phyloP scores from a whole-genome alignment of 345 rosid genomes.

The Moricandia moricandioides region DNA sequence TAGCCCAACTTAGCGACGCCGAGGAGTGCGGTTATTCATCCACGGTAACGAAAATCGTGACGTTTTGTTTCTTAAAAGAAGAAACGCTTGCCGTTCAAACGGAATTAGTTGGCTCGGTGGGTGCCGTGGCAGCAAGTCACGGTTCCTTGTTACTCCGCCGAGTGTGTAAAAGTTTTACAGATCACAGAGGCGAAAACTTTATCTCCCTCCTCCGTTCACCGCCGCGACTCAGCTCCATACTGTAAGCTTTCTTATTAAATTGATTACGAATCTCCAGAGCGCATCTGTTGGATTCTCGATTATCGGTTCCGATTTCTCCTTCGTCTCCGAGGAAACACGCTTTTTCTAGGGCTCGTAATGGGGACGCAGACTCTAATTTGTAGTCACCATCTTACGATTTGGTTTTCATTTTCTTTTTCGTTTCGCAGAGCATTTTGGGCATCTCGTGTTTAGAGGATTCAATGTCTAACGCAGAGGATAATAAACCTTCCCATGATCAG shows the following conservation, averaged over 20 bases:
- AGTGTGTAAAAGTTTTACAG: not conserved
- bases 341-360: no score
- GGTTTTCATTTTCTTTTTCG: no score
- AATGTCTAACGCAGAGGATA: no score
- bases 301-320: no score
- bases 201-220: not conserved
- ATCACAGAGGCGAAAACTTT: not conserved
- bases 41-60: not conserved
- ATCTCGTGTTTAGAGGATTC: no score
- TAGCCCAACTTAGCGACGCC: not conserved
- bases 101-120: not conserved
- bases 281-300: no score
- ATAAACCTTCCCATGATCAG: no score
- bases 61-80: not conserved
- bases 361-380: no score
- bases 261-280: not conserved
- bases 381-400: no score
- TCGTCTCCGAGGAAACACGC: no score
- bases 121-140: no score
- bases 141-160: not conserved
- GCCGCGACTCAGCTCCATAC: slow-evolving; percentile 21
- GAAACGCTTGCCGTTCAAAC: not conserved
- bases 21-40: not conserved
- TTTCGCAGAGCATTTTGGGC: no score
- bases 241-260: slow-evolving; percentile 29